Evolutionary conservation across 345 rosid genomes (phyloP).

Genomic region (Gossypium longicalyx): DNA sequence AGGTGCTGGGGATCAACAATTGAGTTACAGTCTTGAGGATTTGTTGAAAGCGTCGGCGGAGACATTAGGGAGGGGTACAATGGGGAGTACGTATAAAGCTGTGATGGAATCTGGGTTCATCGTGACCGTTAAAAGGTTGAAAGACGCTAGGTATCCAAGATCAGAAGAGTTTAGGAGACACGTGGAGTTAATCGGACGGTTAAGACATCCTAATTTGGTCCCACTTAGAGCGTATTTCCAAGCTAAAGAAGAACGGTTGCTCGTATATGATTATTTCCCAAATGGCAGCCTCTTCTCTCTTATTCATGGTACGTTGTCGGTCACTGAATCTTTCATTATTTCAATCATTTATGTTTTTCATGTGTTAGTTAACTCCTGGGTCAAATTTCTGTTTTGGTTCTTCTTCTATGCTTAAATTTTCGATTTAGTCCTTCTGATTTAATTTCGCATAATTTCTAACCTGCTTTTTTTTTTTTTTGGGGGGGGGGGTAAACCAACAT

Average conservation of each 20-base stretch:
- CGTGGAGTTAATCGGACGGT: conserved; percentile 69
- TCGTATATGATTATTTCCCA: conserved; percentile 93
- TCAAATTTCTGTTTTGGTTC: background rate
- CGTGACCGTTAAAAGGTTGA: conserved; percentile 84
- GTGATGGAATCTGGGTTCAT: conserved; percentile 93
- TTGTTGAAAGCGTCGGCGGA: conserved; percentile 86
- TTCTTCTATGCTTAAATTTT: background rate
- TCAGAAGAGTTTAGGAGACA: conserved; percentile 68
- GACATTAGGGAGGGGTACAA: conserved; percentile 76
- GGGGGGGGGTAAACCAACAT: too few relatives aligned
- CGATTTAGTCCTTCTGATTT: too few relatives aligned
- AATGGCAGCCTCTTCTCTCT: conserved; percentile 95
- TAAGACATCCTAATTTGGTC: conserved; percentile 78
- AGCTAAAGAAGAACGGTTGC: conserved; percentile 87
- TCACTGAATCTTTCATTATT: background rate
- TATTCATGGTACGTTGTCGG: conserved; percentile 66
- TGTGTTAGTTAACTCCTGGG: background rate
- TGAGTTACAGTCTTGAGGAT: conserved; percentile 76
- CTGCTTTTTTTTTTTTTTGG: too few relatives aligned
- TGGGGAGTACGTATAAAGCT: conserved; percentile 92
- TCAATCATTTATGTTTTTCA: background rate
- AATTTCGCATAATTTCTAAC: too few relatives aligned
- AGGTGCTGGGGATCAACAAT: conserved; percentile 69
- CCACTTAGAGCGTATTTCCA: conserved; percentile 90
- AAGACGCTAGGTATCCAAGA: conserved; percentile 74